Base-by-base conservation (phyloP, 768 basidiomycete genomes). In the Agaricus sinodeliciosus region DNA sequence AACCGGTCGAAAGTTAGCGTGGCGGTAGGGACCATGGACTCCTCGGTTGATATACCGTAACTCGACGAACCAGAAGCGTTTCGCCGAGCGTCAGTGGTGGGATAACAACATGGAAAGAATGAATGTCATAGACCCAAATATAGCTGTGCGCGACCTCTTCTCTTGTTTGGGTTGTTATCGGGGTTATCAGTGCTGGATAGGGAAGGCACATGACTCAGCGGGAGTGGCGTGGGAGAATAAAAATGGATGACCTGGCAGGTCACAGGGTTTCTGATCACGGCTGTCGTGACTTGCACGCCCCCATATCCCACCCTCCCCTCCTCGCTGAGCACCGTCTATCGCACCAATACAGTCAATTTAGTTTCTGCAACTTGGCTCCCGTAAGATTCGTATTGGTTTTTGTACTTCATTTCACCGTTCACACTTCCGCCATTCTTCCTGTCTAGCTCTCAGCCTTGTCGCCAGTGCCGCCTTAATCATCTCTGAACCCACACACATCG, bases 241-340 rank as follows among this genome's bases (percentile, higher is more conserved):
- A 61, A 60, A 65, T 59, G 62, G 62, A 65, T 66, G 63, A 63
- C 63, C 50, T 62, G 60, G 63, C 60, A 68, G 63, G 66, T 70
- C 69, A 70, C 67, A 67, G 62, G 69, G 69, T 70, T 68, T 67
- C n/a, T 67, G 69, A 68, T 70, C 69, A 70, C 69, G 69, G 63
- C 59, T 27, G 59, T 66, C 69, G 69, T 70, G 69, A 70, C 69
- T 63, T 69, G 67, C 69, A 70, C 69, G 69, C 66, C 69, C 68
- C 65, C 64, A 53, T 60, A 60, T 62, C 58, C 58, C 61, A 57
- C 57, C 60, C 60, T 57, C 61, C 59, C 60, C 60, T 58, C 58
- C 62, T 43, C 41, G 52, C 52, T 35, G 45, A 54, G 44, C 51
- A 53, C 36, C 57, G 51, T 57, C 57, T 53, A 54, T 46, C 43